Evolutionary conservation across 2,329 filamentous ascomycete species (phyloP), one percentile per base, ranked within the genome.

Genomic region (Emericellopsis cladophorae): DNA sequence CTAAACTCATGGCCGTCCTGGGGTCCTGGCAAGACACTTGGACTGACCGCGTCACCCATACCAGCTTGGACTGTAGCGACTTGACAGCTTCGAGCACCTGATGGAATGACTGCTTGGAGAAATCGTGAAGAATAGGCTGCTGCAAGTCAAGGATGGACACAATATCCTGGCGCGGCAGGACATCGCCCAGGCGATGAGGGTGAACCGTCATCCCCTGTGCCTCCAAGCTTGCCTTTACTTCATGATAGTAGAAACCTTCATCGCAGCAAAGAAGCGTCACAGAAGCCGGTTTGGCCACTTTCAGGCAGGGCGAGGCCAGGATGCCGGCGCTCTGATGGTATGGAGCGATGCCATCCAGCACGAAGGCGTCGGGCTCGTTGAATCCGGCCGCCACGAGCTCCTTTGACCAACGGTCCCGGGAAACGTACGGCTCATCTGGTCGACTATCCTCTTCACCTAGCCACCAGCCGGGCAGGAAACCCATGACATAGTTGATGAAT

Each of bases 381-480:
- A 59, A 61, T 0, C 55, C 54, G 2, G 52, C 49, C 1, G 40
- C 37, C 5, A 46, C 42, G 2, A 61, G 45, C 15, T 57, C 51
- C 2, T 21, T 5, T 2, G 53, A 43, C 59, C 57, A 61, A 6
- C 46, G 16, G 1, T 50, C 44, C 0, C 44, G 29, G 0, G 44
- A 33, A 10, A 58, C 42, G n/a, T 48, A 54, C 3, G 59, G 57
- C 38, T 51, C 49, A 2, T 49, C 42, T 1, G 36, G 4, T 4
- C 58, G 51, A 4, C 41, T 45, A 12, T 60, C 55, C 1, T 48
- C 46, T 5, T 42, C 45, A 2, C 59, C 59, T 1, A 57, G 45
- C 61, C 60, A 64, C 60, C 61, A 64, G 3, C 52, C 54, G 0
- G 52, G 44, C 4, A 58, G 45, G 0, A 48, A 41, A 1, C 59